Evolutionary conservation across 352 stramenopile genomes (phyloP).

Genomic region (Pythium aphanidermatum): DNA sequence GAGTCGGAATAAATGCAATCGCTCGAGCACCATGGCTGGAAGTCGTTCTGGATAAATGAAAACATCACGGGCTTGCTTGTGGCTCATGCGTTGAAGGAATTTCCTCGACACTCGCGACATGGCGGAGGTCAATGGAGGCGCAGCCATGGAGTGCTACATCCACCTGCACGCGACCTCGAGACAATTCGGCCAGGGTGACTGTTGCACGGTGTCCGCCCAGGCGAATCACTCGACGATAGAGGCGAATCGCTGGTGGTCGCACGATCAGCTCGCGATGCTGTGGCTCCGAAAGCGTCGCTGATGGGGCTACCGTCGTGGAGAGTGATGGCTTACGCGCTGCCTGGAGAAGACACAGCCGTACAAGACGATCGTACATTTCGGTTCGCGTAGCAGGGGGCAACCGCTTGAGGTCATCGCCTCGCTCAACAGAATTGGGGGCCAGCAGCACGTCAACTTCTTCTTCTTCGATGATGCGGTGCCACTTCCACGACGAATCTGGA

Average conservation of each 20-base stretch:
- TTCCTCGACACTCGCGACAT: conserved; percentile 43
- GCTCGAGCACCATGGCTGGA: conserved; percentile 47
- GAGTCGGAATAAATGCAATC: conserved; percentile 43
- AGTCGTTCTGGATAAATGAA: conserved; percentile 30
- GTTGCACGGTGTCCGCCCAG: conserved; percentile 41
- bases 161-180: conserved; percentile 50
- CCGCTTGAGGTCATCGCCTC: conserved; percentile 23
- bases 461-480: conserved; percentile 49
- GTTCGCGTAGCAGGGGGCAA: conserved; percentile 30
- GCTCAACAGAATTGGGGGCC: conserved; percentile 54
- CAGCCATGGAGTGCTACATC: conserved; percentile 45
- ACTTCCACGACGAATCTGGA: conserved; percentile 36
- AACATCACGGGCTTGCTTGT: conserved; percentile 19
- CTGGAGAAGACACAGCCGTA: conserved; percentile 47
- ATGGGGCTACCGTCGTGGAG: no score
- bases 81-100: conserved; percentile 47
- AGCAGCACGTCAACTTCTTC: conserved; percentile 52
- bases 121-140: conserved; percentile 12
- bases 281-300: not conserved
- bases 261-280: conserved; percentile 31
- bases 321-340: no score
- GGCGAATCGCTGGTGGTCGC: conserved; percentile 34
- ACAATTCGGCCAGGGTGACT: conserved; percentile 56
- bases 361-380: conserved; percentile 66
- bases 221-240: conserved; percentile 45